A percentile compares a stretch with the other conserved stretches of the same genome.
These are phyloP conservation scores for Fraxinus ornus DNA, from an alignment of 305 asterid species.

Conservation along the genomic window DNA sequence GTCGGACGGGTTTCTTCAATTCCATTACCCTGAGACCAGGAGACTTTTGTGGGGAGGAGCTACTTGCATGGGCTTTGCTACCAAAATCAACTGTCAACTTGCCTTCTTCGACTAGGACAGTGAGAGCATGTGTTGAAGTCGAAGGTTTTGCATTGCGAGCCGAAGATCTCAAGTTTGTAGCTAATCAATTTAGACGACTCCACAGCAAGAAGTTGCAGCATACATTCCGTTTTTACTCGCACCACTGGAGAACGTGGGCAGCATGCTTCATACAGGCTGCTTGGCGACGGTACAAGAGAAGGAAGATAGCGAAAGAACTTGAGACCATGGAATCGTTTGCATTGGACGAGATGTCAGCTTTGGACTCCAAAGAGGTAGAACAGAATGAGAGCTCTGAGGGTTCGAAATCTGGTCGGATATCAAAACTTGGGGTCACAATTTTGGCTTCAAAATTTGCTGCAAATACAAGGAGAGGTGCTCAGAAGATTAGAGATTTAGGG, in stretches of 20 bases:
- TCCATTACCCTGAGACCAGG: conserved; percentile 79
- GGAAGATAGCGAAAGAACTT: conserved; percentile 63
- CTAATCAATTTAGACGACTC: conserved; percentile 87
- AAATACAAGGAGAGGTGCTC: conserved; percentile 83
- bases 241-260: conserved; percentile 98
- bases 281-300: conserved; percentile 74
- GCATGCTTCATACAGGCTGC: conserved; percentile 94
- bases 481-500: conserved; percentile 65
- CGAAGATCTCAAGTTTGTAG: conserved; percentile 89
- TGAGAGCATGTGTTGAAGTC: conserved; percentile 71
- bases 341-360: conserved; percentile 32
- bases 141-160: conserved; percentile 90
- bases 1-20: conserved; percentile 87
- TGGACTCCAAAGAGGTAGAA: conserved; percentile 37
- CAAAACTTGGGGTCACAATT: conserved; percentile 65
- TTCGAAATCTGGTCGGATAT: conserved; percentile 34
- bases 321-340: conserved; percentile 60
- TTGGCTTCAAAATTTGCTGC: conserved; percentile 91
- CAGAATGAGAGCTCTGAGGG: conserved; percentile 21
- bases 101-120: conserved; percentile 90
- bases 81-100: conserved; percentile 72
- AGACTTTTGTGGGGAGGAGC: conserved; percentile 93
- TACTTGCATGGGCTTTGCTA: conserved; percentile 92
- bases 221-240: conserved; percentile 84
- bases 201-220: conserved; percentile 97